Percentiles rank a stretch among this genome's conserved stretches.
phyloP scores from a whole-genome alignment of 164 flowering plant genomes.

The Stephania yunnanensis region DNA sequence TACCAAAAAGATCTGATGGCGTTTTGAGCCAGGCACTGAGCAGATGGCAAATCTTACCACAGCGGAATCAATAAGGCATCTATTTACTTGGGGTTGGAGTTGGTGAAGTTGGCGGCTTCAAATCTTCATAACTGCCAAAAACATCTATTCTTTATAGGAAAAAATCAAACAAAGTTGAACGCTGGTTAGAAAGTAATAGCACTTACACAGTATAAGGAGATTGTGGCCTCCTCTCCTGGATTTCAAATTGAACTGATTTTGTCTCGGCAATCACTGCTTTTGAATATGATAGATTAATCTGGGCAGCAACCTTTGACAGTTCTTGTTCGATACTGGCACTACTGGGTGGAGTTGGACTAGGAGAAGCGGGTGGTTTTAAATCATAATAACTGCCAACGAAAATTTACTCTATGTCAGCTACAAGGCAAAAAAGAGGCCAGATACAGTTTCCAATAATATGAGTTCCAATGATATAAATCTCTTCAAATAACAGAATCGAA shows the following conservation, averaged over 20 bases:
- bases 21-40: not conserved
- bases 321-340: not conserved
- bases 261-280: not conserved
- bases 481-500: not conserved
- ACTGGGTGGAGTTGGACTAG: conserved; percentile 33
- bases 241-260: not conserved
- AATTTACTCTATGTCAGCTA: not conserved
- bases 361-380: conserved; percentile 10
- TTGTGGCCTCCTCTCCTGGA: not conserved
- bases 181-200: not conserved
- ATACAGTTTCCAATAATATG: not conserved
- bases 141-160: not conserved
- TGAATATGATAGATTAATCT: not conserved
- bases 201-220: not conserved
- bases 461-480: not conserved
- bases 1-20: too few species aligned
- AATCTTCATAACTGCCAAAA: conserved; percentile 37
- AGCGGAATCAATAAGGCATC: not conserved
- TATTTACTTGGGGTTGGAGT: conserved; percentile 32
- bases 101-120: conserved; percentile 57
- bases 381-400: conserved; percentile 1
- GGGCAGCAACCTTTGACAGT: not conserved
- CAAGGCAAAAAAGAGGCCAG: not conserved
- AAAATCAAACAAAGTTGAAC: not conserved
- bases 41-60: conserved; percentile 4